A percentile compares a stretch with the other conserved stretches of the same genome.
Conservation (phyloP, 2,329 filamentous ascomycete genomes). For the Fonsecaea nubica region DNA sequence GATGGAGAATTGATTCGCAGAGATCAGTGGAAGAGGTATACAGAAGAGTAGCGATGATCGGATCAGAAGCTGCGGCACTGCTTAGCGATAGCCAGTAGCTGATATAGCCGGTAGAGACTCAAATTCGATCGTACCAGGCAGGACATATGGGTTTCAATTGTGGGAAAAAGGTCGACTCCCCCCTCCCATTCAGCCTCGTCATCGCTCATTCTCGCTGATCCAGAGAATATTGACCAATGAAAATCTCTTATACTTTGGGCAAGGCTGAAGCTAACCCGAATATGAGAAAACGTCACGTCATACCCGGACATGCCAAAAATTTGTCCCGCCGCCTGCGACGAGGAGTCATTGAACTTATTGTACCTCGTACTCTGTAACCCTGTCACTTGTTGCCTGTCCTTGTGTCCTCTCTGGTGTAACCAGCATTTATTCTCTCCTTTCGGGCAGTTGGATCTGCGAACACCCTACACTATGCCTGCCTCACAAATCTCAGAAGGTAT, state of each 20-base stretch:
- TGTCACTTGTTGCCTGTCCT: background rate
- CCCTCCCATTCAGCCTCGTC: background rate
- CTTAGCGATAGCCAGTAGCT: background rate
- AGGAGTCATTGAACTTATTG: slow-evolving; percentile 5
- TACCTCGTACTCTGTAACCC: background rate
- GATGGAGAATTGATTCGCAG: slow-evolving; percentile 23
- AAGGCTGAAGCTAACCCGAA: slow-evolving; percentile 4
- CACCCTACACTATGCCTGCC: slow-evolving; percentile 30
- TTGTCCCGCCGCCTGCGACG: slow-evolving; percentile 15
- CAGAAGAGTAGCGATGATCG: background rate
- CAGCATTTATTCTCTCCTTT: background rate
- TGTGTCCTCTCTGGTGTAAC: background rate
- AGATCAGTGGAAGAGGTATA: background rate
- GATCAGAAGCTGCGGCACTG: background rate
- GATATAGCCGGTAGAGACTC: background rate
- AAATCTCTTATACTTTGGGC: background rate
- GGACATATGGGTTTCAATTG: background rate
- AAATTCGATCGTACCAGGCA: background rate
- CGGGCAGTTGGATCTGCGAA: background rate
- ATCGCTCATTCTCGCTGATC: background rate
- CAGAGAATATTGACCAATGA: slow-evolving; percentile 2
- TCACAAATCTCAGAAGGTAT: slow-evolving; percentile 38
- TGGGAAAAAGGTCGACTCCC: background rate
- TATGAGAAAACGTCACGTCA: slow-evolving; percentile 20
- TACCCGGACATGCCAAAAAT: slow-evolving; percentile 3